phyloP scores from a whole-genome alignment of 352 stramenopile genomes.

The Phytophthora fragariaefolia region DNA sequence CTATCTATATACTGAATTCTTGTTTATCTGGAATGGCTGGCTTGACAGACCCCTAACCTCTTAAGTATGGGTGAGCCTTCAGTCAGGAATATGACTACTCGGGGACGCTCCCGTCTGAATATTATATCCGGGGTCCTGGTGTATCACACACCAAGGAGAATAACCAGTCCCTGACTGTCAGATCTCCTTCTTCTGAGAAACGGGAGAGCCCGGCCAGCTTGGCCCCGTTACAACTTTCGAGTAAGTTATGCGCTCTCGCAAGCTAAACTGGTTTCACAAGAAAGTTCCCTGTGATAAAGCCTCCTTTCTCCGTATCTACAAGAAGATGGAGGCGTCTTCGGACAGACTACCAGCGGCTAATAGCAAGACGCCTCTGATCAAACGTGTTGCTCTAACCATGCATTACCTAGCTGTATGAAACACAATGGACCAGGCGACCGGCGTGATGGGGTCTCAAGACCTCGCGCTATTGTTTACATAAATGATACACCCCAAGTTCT shows the following conservation, averaged over 20 bases:
- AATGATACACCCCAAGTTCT: not conserved
- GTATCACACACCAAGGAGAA: too few relatives aligned
- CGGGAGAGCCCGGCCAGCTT: too few relatives aligned
- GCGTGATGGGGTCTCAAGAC: not conserved
- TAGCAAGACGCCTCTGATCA: not conserved
- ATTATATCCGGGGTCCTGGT: too few relatives aligned
- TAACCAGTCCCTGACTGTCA: too few relatives aligned
- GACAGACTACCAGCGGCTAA: not conserved
- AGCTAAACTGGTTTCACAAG: slow-evolving; percentile 4
- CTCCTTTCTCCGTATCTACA: slow-evolving; percentile 1
- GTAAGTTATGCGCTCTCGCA: slow-evolving; percentile 1
- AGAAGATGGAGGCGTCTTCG: not conserved
- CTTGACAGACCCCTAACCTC: too few relatives aligned
- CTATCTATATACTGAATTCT: too few relatives aligned
- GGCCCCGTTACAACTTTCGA: too few relatives aligned
- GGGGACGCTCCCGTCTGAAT: too few relatives aligned
- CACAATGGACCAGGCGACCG: slow-evolving; percentile 1
- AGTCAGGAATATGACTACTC: too few relatives aligned
- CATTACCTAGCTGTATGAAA: not conserved
- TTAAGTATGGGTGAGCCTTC: too few relatives aligned
- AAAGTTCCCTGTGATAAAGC: not conserved
- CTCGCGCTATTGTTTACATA: not conserved
- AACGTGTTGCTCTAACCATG: not conserved
- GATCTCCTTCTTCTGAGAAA: too few relatives aligned
- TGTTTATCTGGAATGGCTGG: too few relatives aligned